Base-by-base conservation (phyloP, 805 yeast genomes). In the Candida ortonii region DNA sequence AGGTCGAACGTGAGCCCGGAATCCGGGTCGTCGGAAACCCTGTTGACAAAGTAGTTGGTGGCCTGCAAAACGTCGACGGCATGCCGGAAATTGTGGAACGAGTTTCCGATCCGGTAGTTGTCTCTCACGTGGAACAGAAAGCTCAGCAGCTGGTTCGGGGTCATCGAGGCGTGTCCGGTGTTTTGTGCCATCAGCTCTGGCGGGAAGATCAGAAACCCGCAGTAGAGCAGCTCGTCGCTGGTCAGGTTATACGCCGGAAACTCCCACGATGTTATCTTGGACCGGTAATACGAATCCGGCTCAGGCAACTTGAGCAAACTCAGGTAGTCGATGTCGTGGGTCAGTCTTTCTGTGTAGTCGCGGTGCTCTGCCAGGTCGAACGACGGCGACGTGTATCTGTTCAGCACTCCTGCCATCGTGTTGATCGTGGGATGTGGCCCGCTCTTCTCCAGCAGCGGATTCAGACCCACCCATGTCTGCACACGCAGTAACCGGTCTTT, bases 41-140 rank as follows among this genome's bases (percentile, higher is more conserved):
- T 21, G 3, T 25, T 22, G 9, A 81, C 64, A 39, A 80, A 76
- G 55, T 71, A 80, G 64, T 83, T 80, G 20, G 90, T 78, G 2
- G 95, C 95, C 62, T 93, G 98, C 53, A 89, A 64, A 7, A 93
- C 98, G 62, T 93, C 98, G 12, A 87, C 84, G 1, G 96, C 97
- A 61, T 93, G 98, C 47, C 95, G 74, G 55, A 89, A 93, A 61
- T 90, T 89, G 65, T 93, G 98, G 67, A 90, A 93, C 12, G 90
- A 86, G 57, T 89, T 89, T 8, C 87, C 85, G 47, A 78, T 76
- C 51, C 83, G 80, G 60, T 93, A 93, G 28, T 86, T 75, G 47
- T 84, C 83, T 41, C 96, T 72, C 7, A 85, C 69, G 46, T 78
- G 72, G 45, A 81, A 73, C 15, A 87, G 59, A 45, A 89, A 70